These are phyloP conservation scores for Aspergillus sp. DNA, from an alignment of 2,329 filamentous ascomycete species.

Conservation along the genomic window DNA sequence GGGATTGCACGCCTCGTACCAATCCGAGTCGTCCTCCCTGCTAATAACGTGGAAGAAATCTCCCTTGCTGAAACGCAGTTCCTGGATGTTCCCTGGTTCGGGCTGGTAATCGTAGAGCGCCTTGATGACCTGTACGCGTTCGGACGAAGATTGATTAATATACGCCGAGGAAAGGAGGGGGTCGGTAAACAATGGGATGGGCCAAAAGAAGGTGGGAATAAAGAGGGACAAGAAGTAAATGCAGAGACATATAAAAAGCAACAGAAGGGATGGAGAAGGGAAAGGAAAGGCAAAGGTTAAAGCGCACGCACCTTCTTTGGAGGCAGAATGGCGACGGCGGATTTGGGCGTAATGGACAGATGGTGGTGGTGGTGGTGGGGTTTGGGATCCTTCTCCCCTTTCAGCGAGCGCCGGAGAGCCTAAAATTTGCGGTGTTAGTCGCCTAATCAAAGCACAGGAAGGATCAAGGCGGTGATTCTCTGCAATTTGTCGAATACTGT, in stretches of 20 bases:
- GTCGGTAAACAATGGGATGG: conserved; percentile 3
- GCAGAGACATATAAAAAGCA: background rate
- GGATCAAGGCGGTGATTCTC: conserved; percentile 3
- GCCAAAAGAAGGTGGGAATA: conserved; percentile 6
- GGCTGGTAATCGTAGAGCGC: conserved; percentile 92
- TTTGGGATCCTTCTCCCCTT: conserved; percentile 75
- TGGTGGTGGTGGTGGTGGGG: conserved; percentile 49
- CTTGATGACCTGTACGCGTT: conserved; percentile 75
- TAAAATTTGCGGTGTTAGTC: conserved; percentile 36
- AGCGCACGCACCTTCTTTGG: conserved; percentile 76
- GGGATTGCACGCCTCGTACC: conserved; percentile 99
- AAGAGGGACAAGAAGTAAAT: conserved; percentile 7
- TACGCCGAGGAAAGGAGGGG: background rate
- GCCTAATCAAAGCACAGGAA: conserved; percentile 1
- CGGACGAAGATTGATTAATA: conserved; percentile 23
- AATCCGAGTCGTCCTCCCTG: conserved; percentile 89
- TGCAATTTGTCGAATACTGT: background rate
- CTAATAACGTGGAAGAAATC: conserved; percentile 99
- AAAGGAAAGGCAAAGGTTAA: conserved; percentile 10
- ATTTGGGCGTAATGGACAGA: conserved; percentile 78
- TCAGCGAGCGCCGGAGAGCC: conserved; percentile 84
- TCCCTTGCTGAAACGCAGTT: conserved; percentile 88
- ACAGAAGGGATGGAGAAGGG: conserved; percentile 2
- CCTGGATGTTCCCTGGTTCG: conserved; percentile 63
- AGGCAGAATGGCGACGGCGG: conserved; percentile 82